Evolutionary conservation across 371 early-diverging fungal genomes (phyloP).

Genomic region (Mortierella sp.): DNA sequence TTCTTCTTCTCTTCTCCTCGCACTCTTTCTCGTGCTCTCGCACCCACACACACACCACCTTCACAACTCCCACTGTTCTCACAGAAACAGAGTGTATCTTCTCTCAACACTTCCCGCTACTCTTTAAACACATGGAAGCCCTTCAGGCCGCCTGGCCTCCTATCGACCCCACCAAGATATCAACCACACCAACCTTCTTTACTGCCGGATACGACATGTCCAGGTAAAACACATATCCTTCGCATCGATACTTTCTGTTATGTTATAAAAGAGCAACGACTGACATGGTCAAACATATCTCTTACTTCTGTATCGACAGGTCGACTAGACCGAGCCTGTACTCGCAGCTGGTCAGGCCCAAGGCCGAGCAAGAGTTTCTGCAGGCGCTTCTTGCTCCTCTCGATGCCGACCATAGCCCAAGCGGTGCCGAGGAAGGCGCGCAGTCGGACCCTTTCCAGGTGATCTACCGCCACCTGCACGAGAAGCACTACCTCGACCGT

Average conservation of each 20-base stretch:
- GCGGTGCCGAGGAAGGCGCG: background rate
- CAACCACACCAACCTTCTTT: background rate
- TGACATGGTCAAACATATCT: background rate
- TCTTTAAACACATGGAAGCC: slow-evolving; percentile 5
- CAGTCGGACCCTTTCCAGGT: slow-evolving; percentile 10
- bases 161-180: background rate
- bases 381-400: slow-evolving; percentile 4
- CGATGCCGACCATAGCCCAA: background rate
- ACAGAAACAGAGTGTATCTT: background rate
- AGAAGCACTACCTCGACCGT: slow-evolving; percentile 41
- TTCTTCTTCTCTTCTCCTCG: background rate
- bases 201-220: background rate
- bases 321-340: background rate
- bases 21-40: background rate
- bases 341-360: background rate
- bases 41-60: background rate
- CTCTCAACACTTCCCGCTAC: background rate
- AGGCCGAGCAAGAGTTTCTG: slow-evolving; percentile 2
- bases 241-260: too few species aligned
- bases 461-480: slow-evolving; percentile 21
- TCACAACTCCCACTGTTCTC: too few species aligned
- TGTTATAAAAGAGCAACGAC: background rate
- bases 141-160: slow-evolving; percentile 7
- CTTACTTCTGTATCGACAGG: background rate
- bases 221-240: background rate